Evolutionary conservation across 106 monocot genomes (phyloP).

Genomic region (Phalaenopsis aphrodite): DNA sequence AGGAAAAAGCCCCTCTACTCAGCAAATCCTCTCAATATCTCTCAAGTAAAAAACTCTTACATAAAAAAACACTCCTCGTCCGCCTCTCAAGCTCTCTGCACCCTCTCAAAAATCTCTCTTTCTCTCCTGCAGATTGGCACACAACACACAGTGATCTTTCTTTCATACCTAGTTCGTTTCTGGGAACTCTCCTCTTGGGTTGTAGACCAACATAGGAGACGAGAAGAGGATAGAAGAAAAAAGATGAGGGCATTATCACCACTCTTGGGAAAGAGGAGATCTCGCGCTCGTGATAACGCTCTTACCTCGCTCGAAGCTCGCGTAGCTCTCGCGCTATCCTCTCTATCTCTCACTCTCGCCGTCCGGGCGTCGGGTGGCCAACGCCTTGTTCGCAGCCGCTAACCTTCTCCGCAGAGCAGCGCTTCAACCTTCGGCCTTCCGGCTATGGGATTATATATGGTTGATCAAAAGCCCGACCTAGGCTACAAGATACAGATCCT

Average conservation of each 20-base stretch:
- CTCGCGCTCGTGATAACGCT: constrained; percentile 1
- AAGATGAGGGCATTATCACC: constrained; percentile 4
- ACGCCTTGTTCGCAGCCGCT: background rate
- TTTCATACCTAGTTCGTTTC: background rate
- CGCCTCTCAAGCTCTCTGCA: constrained; percentile 7
- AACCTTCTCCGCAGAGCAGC: background rate
- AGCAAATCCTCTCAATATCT: background rate
- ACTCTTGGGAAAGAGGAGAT: background rate
- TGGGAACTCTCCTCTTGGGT: background rate
- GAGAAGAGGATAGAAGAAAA: constrained; percentile 9
- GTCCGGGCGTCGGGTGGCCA: background rate
- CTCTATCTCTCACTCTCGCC: background rate
- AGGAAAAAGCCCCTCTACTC: constrained; percentile 5
- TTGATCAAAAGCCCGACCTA: background rate
- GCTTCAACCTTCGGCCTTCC: background rate
- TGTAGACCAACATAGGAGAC: constrained; percentile 6
- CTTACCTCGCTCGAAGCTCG: constrained; percentile 14
- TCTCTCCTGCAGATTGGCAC: constrained; percentile 14
- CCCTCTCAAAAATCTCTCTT: constrained; percentile 9
- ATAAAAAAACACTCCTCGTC: background rate
- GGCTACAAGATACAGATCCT: background rate
- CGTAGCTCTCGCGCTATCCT: constrained; percentile 5
- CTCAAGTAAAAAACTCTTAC: constrained; percentile 6
- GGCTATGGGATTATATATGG: background rate
- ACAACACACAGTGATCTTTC: constrained; percentile 10